phyloP scores from a whole-genome alignment of 1,139 yeast genomes.

The Scheffersomyces insectosa region DNA sequence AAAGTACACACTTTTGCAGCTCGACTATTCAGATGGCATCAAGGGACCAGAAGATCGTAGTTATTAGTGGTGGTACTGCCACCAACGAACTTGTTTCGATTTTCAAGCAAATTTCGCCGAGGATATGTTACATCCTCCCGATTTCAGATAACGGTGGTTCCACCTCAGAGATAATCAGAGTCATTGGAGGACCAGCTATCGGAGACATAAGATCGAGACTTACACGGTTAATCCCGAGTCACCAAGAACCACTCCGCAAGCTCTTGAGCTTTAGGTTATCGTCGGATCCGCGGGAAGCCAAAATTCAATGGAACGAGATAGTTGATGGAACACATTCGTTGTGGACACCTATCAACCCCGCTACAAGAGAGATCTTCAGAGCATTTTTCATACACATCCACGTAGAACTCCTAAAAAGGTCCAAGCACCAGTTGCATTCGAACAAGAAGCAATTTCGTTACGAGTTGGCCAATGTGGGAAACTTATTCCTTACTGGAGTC shows the following conservation, averaged over 20 bases:
- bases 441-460: conserved; percentile 58
- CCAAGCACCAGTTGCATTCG: conserved; percentile 48
- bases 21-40: too few species aligned
- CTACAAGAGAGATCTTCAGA: conserved; percentile 72
- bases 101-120: conserved; percentile 40
- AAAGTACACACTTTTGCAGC: too few species aligned
- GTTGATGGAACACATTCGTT: conserved; percentile 77
- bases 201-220: conserved; percentile 88
- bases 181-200: conserved; percentile 92
- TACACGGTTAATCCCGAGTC: conserved; percentile 63
- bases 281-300: conserved; percentile 53
- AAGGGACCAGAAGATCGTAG: conserved; percentile 28
- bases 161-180: conserved; percentile 85
- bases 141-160: conserved; percentile 95
- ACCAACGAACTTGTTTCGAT: conserved; percentile 61
- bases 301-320: conserved; percentile 70
- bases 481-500: conserved; percentile 79
- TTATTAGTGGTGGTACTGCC: conserved; percentile 77
- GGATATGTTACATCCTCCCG: conserved; percentile 70
- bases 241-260: conserved; percentile 42
- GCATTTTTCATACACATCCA: conserved; percentile 80
- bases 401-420: conserved; percentile 70
- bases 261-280: conserved; percentile 66
- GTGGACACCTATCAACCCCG: conserved; percentile 64
- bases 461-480: conserved; percentile 83